Base-by-base conservation (phyloP, 805 yeast genomes). In the Hanseniaspora opuntiae region DNA sequence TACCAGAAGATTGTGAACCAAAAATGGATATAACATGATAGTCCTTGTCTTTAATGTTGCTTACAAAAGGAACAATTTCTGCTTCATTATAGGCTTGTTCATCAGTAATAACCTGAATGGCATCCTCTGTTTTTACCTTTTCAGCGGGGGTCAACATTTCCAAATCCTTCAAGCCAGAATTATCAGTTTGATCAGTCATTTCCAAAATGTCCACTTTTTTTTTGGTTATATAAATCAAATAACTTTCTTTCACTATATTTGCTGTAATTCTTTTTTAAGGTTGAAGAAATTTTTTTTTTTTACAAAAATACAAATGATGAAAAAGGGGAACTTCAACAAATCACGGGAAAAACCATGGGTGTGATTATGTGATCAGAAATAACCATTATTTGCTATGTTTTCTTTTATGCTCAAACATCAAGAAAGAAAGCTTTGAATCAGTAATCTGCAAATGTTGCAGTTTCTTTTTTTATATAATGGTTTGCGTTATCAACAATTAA, bases 1-100 rank as follows among this genome's bases (percentile, higher is more conserved):
- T 93, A 52, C 98, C 98, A 4, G 97, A 88, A 3, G 95, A 84
- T 65, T 93, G 98, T 0, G 96, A 87, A 5, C 98, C 98, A 72
- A 93, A 93, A 38, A 93, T 98, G 0, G 97, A 82, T 3, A 93
- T 86, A 19, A 93, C 80, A 65, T 93, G 96, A 70, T 90, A 89
- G 60, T 82, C 54, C 30, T 69, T 90, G 89, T 51, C 20, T 2
- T 51, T 51, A 8, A 51, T 35, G 19, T 35, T 51, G 6, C 38
- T 35, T 28, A 51, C 40, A 44, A 51, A 51, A 3, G 42, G 32
- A 5, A 51, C 44, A 28, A 51, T 22, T 19, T 37, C 54, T 19
- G 45, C 37, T 41, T 93, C 97, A 61, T 86, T 84, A 66, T 84
- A 93, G 62, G 86, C 96, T 57, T 82, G 77, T 68, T 93, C 98